Conservation (phyloP, 371 early-diverging fungal species). For the Dichotomocladium elegans region DNA sequence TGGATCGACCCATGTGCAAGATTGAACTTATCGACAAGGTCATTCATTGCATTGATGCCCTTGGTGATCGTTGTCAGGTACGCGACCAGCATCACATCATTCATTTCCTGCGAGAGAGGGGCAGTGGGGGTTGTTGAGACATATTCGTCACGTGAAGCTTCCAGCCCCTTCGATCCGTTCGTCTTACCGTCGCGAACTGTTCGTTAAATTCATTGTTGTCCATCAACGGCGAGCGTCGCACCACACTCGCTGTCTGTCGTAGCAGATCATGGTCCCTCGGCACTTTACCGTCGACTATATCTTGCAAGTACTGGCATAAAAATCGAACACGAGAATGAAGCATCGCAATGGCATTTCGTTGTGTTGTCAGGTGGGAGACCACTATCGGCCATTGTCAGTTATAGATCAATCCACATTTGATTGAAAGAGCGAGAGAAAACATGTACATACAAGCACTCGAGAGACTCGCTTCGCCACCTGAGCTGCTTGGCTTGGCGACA, state of each 20-base stretch:
- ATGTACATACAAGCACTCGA: conserved; percentile 58
- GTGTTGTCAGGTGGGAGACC: conserved; percentile 68
- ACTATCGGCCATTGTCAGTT: conserved; percentile 31
- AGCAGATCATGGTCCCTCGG: conserved; percentile 74
- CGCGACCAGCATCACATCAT: conserved; percentile 74
- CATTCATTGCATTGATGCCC: conserved; percentile 67
- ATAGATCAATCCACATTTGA: neutral
- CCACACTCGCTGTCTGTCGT: conserved; percentile 73
- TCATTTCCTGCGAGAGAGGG: conserved; percentile 81
- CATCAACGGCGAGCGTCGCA: conserved; percentile 70
- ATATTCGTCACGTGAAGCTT: neutral
- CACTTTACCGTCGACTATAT: conserved; percentile 57
- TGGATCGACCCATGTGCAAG: conserved; percentile 26
- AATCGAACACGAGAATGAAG: conserved; percentile 67
- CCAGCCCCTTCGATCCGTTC: no score
- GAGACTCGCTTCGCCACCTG: conserved; percentile 52
- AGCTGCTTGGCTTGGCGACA: conserved; percentile 59
- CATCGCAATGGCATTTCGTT: conserved; percentile 84
- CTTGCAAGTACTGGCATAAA: conserved; percentile 68
- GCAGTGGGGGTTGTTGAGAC: neutral
- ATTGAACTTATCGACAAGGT: conserved; percentile 52
- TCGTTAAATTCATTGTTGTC: conserved; percentile 63
- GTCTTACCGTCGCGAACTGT: conserved; percentile 67
- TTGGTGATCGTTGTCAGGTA: conserved; percentile 80
- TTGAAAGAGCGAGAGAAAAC: no score